A percentile compares a stretch with the other conserved stretches of the same genome.
These are phyloP conservation scores for Suillus lakei DNA, from an alignment of 768 basidiomycete genomes.

Conservation along the genomic window DNA sequence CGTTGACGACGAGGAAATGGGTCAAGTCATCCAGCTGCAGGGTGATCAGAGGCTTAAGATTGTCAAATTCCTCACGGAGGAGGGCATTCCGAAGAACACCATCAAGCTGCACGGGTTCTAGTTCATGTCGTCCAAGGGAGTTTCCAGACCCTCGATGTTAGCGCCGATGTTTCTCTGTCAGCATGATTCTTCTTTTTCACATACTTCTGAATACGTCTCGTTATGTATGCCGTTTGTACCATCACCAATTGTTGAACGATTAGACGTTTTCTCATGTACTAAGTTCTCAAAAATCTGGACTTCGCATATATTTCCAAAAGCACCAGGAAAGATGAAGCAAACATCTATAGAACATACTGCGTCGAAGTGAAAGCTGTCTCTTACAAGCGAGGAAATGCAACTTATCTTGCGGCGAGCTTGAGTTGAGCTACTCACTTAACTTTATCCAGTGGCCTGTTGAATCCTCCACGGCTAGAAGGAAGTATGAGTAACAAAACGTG, in stretches of 20 bases:
- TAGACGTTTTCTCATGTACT: conserved; percentile 23
- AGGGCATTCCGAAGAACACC: conserved; percentile 74
- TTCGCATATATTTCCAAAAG: not conserved
- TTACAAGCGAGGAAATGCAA: conserved; percentile 9
- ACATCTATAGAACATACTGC: not conserved
- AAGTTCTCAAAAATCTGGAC: not conserved
- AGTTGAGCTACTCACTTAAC: conserved; percentile 67
- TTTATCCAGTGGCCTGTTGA: conserved; percentile 93
- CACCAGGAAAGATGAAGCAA: not conserved
- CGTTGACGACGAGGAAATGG: conserved; percentile 94
- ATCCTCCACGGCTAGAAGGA: conserved; percentile 71
- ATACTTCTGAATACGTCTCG: conserved; percentile 19
- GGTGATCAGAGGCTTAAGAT: conserved; percentile 97
- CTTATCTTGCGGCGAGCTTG: conserved; percentile 19
- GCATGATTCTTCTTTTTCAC: conserved; percentile 19
- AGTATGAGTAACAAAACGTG: conserved; percentile 17
- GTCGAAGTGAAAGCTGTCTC: conserved; percentile 6
- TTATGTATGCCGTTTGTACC: conserved; percentile 32
- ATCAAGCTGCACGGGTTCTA: conserved; percentile 93
- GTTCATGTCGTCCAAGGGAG: conserved; percentile 25
- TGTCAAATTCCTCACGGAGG: conserved; percentile 81
- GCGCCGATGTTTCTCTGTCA: conserved; percentile 9
- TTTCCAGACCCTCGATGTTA: not conserved
- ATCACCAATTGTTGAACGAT: conserved; percentile 27
- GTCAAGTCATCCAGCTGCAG: conserved; percentile 97